These are phyloP conservation scores for Beverwykella pulmonaria DNA, from an alignment of 495 filamentous ascomycete genomes.

Conservation along the genomic window DNA sequence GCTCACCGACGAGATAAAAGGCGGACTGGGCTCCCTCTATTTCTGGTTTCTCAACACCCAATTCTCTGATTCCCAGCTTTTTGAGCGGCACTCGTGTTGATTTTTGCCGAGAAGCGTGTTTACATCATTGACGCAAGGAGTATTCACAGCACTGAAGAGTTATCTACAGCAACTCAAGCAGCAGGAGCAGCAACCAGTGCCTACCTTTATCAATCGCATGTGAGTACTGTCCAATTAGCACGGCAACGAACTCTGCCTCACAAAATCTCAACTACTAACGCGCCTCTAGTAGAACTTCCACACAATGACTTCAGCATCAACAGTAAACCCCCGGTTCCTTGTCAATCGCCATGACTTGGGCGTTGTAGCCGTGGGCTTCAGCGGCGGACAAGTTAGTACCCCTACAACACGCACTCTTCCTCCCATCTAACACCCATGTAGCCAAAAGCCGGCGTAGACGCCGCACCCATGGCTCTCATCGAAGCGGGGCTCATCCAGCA, in stretches of 20 bases:
- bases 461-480: slow-evolving; percentile 88
- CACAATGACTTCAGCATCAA: slow-evolving; percentile 58
- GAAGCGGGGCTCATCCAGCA: slow-evolving; percentile 83
- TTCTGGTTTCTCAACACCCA: background rate
- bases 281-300: background rate
- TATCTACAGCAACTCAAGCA: background rate
- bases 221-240: too few species aligned
- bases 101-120: slow-evolving; percentile 8
- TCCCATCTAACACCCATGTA: slow-evolving; percentile 44
- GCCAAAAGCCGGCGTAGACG: slow-evolving; percentile 91
- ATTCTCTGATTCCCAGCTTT: background rate
- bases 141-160: background rate
- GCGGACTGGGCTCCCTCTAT: background rate
- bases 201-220: background rate
- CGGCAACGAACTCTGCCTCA: too few species aligned
- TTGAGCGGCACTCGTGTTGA: slow-evolving; percentile 1
- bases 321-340: slow-evolving; percentile 81
- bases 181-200: background rate
- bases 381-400: slow-evolving; percentile 81
- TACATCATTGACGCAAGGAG: background rate
- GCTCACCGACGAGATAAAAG: slow-evolving; percentile 18
- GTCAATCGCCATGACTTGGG: slow-evolving; percentile 75
- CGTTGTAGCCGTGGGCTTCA: slow-evolving; percentile 94
- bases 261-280: background rate
- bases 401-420: background rate